These are phyloP conservation scores for Diplocarpon rosae DNA, from an alignment of 2,329 filamentous ascomycete genomes.

Conservation along the genomic window DNA sequence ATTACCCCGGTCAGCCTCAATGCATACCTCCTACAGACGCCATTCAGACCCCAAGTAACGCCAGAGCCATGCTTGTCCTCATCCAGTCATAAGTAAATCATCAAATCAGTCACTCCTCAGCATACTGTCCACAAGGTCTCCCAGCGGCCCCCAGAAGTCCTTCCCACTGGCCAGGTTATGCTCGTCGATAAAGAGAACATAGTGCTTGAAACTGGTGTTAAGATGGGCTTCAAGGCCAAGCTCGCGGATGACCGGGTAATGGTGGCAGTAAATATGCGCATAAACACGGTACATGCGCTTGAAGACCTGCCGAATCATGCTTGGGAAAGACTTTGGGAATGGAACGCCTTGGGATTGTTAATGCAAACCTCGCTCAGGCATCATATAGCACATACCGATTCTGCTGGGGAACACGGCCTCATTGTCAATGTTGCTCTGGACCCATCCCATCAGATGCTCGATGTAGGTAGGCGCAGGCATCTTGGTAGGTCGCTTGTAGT, in stretches of 20 bases:
- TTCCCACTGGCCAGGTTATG: constrained; percentile 84
- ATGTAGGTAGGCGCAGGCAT: constrained; percentile 97
- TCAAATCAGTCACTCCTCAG: constrained; percentile 60
- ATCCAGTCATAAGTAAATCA: constrained; percentile 4
- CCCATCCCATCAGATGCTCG: constrained; percentile 95
- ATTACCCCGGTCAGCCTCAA: not conserved
- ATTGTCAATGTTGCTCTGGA: constrained; percentile 91
- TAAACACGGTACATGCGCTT: constrained; percentile 98
- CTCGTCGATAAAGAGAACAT: constrained; percentile 97
- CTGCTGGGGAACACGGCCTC: constrained; percentile 90
- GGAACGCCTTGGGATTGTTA: constrained; percentile 54
- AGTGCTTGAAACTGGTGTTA: constrained; percentile 99
- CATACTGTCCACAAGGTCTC: constrained; percentile 97
- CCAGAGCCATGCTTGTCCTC: constrained; percentile 15
- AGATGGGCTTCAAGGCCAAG: constrained; percentile 92
- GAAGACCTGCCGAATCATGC: constrained; percentile 88
- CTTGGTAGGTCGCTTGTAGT: constrained; percentile 92
- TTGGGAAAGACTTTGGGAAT: constrained; percentile 85
- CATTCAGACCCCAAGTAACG: constrained; percentile 17
- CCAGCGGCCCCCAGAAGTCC: constrained; percentile 93
- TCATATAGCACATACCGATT: constrained; percentile 47
- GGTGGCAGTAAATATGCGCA: constrained; percentile 98
- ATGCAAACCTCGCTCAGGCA: constrained; percentile 37
- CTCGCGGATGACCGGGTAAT: constrained; percentile 93
- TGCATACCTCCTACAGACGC: constrained; percentile 11